Evolutionary conservation across 164 flowering plant genomes (phyloP), one percentile per base, ranked within the genome.

Genomic region (Hamamelis virginiana): DNA sequence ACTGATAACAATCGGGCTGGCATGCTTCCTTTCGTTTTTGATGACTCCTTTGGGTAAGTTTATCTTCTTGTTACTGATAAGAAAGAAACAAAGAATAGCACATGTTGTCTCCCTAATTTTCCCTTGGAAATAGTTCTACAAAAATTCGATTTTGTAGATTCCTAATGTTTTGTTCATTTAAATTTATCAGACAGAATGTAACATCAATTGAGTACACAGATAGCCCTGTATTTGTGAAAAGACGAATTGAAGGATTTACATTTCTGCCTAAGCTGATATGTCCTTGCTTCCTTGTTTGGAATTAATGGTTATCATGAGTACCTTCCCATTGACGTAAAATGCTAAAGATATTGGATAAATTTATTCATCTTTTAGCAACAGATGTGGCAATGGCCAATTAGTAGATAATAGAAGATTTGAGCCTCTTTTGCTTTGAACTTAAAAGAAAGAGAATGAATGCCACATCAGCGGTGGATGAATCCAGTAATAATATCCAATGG

Each of bases 21-120:
- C 68, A 96, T 96, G 99, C 97, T 96, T 77, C 99, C 99, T 25
- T 96, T 96, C 78, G 99, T 96, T 58, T 96, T 96, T 83, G 92
- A 89, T 59, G 91, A 90, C 69, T 89, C 98, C 28, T 96, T 93
- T 77, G 98, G 99, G 98, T 96, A 79, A 84, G 85, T 74, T 26
- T 52, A 9, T 23, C 38, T 51, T 28, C 47, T 50, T 43, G 38
- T 59, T 66, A 11, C 47, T 16, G 18, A 26, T 48, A 19, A 22
- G 56, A 18, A 56, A 28, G 56, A 48, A 47, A 23, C 38, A 57
- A 5, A 23, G n/a, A n/a, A n/a, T n/a, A n/a, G n/a, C n/a, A n/a
- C 43, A 16, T 28, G 16, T 19, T 14, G 0, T 62, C 26, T 56
- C 61, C 27, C 26, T 56, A 6, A 45, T 38, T 16, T 44, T 23